Evolutionary conservation across 331 rosid genomes (phyloP), one percentile per base, ranked within the genome.

Genomic region (Rosa hybrid): DNA sequence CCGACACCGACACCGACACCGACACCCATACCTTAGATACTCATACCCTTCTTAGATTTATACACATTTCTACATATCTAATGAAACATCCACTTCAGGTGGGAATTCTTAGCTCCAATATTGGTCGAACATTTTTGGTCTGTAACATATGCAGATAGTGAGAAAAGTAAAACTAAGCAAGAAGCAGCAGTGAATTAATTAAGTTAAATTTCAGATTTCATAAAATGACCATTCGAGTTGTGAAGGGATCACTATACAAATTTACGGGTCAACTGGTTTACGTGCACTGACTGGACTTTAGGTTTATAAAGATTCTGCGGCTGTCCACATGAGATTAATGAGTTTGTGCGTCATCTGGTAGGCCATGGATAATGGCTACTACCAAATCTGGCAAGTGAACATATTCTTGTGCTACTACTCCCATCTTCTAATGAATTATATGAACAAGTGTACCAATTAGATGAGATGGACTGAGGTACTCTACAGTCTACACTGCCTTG

Each of bases 181-280:
- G 59, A 53, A 53, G 3, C 21, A 17, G 0, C 4, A 6, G 57
- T 51, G 57, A 6, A 16, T 50, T 6, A 17, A 16, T 50, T 6
- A 14, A 4, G 16, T 3, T 8, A 23, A 60, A 6, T 16, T 34
- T 65, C 9, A 65, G 21, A 30, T 0, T 7, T 14, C 11, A 16
- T 38, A 67, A 7, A 44, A 54, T 56, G 78, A 49, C 68, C 51
- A 56, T 74, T 74, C 21, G 68, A 30, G 53, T 41, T 41, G 14
- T 21, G 78, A 74, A 74, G 67, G 65, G 67, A 41, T 54, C 21
- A 65, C 4, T 7, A 64, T 23, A 9, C 8, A 59, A 13, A 30
- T 34, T 12, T 20, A 41, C 0, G 2, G 14, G 50, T 18, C 7
- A 41, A 41, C 51, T 12, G 20, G 49, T 17, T 73, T 16, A 21